Base-by-base conservation (phyloP, 2,329 filamentous ascomycete species). In the Aspergillus aculeatinus region DNA sequence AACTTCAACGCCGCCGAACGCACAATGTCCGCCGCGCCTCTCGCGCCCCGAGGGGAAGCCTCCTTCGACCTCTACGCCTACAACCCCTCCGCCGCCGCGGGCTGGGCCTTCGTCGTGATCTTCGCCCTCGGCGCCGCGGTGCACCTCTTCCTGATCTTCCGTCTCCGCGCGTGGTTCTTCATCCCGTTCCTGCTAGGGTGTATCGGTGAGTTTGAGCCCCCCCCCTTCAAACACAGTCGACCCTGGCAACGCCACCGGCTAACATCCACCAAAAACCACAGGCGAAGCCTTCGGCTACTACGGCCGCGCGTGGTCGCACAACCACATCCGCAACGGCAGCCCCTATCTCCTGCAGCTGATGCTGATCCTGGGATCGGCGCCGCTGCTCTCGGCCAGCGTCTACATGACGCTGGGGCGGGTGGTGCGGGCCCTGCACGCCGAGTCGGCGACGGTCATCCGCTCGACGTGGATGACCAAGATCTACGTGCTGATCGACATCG, bases 401-500 rank as follows among this genome's bases (percentile, higher is more conserved):
- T 72, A 79, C 65, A 79, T 78, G 75, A 60, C 72, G 16, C 74
- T 80, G 1, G 76, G 74, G 0, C 75, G 78, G 0, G 68, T 80
- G 10, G 76, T 80, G 21, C 60, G 63, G 4, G 58, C 74, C 12
- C 68, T 74, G 4, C 55, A 73, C 42, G 77, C 74, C 2, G 74
- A 80, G 49, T 49, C 69, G 5, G 67, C 72, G 29, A 72, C 76
- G 5, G 56, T 72, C 6, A 76, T 80, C 47, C 68, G 67, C 0
- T 58, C 65, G 0, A 70, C 67, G n/a, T 69, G 72, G 62, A 63
- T 80, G 6, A 81, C 78, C 2, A 72, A 67, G 44, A 61, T 76
- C 21, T 78, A 76, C 47, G 75, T 77, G 19, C 50, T 68, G 9
- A 75, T 74, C 25, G 76, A 77, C 31, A 56, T 78, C 1, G 27